Conservation (phyloP, 306 rosid genomes). For the Rubus idaeus region DNA sequence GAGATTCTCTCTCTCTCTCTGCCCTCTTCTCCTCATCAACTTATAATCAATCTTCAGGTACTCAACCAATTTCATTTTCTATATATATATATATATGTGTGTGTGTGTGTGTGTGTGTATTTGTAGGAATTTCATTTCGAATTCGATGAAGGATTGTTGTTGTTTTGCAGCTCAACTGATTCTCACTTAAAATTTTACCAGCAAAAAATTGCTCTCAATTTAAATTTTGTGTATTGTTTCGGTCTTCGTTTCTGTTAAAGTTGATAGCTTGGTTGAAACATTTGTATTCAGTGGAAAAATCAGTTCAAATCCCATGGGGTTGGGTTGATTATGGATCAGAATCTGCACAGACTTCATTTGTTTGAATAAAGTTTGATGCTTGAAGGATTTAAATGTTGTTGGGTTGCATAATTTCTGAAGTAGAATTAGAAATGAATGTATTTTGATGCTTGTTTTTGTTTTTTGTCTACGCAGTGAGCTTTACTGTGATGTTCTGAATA, state of each 20-base stretch:
- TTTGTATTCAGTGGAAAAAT: not conserved
- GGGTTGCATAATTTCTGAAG: not conserved
- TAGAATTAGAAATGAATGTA: not conserved
- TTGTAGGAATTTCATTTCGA: not conserved
- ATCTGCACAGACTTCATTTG: not conserved
- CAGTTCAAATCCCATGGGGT: not conserved
- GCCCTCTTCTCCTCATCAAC: not conserved
- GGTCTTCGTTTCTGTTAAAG: not conserved
- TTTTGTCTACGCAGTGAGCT: slow-evolving; percentile 36
- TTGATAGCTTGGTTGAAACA: not conserved
- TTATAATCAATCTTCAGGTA: not conserved
- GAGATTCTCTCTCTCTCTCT: not conserved
- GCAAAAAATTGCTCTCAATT: not conserved
- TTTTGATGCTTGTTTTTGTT: not conserved
- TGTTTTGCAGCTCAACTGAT: not conserved
- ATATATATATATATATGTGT: too few species aligned
- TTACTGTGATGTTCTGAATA: slow-evolving; percentile 30
- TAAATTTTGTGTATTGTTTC: not conserved
- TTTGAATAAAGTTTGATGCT: not conserved
- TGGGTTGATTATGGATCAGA: not conserved
- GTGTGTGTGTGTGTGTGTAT: not conserved
- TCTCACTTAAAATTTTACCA: not conserved
- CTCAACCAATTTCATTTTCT: not conserved
- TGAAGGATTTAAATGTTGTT: not conserved
- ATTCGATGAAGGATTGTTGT: not conserved